Evolutionary conservation across 2,329 filamentous ascomycete genomes (phyloP), one percentile per base, ranked within the genome.

Genomic region (Shiraia sp.): DNA sequence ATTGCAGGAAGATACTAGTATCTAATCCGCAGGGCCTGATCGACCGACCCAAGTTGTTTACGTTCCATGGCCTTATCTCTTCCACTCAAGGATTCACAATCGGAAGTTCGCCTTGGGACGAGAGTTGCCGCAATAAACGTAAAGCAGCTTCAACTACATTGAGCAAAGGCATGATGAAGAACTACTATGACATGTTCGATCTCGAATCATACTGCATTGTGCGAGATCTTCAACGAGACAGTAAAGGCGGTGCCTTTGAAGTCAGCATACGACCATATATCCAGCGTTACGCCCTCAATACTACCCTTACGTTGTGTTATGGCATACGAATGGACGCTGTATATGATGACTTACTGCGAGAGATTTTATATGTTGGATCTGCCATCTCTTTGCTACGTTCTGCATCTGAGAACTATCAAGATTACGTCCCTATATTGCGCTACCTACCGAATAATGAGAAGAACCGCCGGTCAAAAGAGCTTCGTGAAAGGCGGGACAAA

Each of bases 321-420:
- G 77, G 77, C 0, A 78, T 79, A 27, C 72, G 77, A 2, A 80
- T 80, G 77, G 76, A 79, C 51, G 70, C 64, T 4, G 74, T 79
- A 0, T 78, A 77, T 48, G 78, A 79, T 37, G 69, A 71, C 1
- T 62, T 80, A 32, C 60, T 80, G 7, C 69, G 76, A 3, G 77
- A 79, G 55, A 78, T 80, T 25, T 65, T 79, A 0, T 64, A 79
- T 44, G 77, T 80, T 3, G 77, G 76, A 1, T 77, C 74, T 0
- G 75, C 76, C 0, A 79, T 80, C 33, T 74, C 70, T 2, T 64
- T 79, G 1, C 57, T 80, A 2, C 70, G 77, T 4, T 76, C 71
- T 38, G 75, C 77, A 0, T 76, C 73, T 0, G 77, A 80, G 57
- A 79, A 80, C 45, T 71, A 72, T 17, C 77, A 79, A 52, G 77